Base-by-base conservation (phyloP, 306 rosid genomes). In the Casuarina equisetifolia region DNA sequence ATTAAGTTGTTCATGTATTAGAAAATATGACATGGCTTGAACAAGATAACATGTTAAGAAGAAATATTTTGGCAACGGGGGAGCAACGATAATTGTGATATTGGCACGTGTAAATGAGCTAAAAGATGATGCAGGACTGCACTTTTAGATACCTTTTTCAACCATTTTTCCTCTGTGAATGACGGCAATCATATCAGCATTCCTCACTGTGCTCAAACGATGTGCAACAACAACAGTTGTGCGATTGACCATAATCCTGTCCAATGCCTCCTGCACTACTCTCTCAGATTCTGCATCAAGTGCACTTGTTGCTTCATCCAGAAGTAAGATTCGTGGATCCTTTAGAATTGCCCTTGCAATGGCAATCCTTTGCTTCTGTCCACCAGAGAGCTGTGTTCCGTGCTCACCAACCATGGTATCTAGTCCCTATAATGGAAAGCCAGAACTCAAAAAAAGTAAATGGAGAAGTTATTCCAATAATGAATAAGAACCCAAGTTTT, bases 201-300 rank as follows among this genome's bases (percentile, higher is more conserved):
- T 88, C 64, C 85, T 82, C 76, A 91, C 32, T 25, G 32, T 25
- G 32, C 32, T 25, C 32, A 25, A 25, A 25, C 32, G 32, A 25
- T 25, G 32, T 25, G 32, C 32, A 25, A 25, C 32, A 25, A 25
- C 32, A 25, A 25, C 32, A 25, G 32, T 25, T 25, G 93, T 91
- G 63, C 91, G 77, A 70, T 85, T 84, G 38, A 79, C 72, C 95
- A 90, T 90, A 74, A 88, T 81, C 72, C 84, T 82, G 68, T 88
- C 92, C 71, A 90, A 51, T 50, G 92, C 91, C 86, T 90, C 90
- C 69, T 90, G 92, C 19, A 90, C 94, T 19, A 84, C 52, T 43
- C 87, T 85, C 82, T 90, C 92, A 73, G 94, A 90, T 81, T 90
- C 90, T 44, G 90, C 88, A 79, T 90, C 94, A 64, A 90, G 90